Base-by-base conservation (phyloP, 2,329 filamentous ascomycete species). In the Aureobasidium sp. region DNA sequence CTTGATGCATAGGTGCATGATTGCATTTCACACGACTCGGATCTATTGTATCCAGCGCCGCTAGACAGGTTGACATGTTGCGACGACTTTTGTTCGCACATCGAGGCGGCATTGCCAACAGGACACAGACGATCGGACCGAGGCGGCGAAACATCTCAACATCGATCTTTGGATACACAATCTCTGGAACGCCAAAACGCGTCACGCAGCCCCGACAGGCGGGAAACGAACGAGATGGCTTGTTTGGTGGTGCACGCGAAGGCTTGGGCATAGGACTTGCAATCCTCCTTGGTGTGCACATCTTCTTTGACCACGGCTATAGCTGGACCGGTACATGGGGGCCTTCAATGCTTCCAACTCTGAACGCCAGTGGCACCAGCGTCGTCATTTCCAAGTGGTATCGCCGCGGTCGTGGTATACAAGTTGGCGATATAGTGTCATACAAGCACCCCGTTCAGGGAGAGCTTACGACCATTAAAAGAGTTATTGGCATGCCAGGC, bases 301-400 rank as follows among this genome's bases (percentile, higher is more conserved):
- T 76, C 47, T 68, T 74, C 65, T 61, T 66, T 36, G 67, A 67
- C 31, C 87, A 94, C 75, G 77, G 84, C 68, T 84, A 85, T 75
- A 80, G 80, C 65, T 69, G 87, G 66, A 81, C 82, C 22, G 74
- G 79, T 4, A 85, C 86, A 17, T 79, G 79, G 29, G 93, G 93
- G 1, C 85, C 91, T 3, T 93, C 89, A 20, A 97, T 97, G 94
- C 82, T 94, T 56, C 93, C 93, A 8, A 96, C 91, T 0, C 86
- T 97, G 64, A 79, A 81, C 27, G 79, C 86, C 1, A 74, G 79
- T 9, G 87, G 86, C 62, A 88, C 93, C 70, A 86, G 79, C 73
- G 79, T 93, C 51, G 73, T 92, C 14, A 83, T 90, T 59, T 86
- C 85, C 64, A 85, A 85, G 67, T 77, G 80, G n/a, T 82, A 87